Base-by-base conservation (phyloP, 495 filamentous ascomycete genomes). In the Penicillium robsamsonii region DNA sequence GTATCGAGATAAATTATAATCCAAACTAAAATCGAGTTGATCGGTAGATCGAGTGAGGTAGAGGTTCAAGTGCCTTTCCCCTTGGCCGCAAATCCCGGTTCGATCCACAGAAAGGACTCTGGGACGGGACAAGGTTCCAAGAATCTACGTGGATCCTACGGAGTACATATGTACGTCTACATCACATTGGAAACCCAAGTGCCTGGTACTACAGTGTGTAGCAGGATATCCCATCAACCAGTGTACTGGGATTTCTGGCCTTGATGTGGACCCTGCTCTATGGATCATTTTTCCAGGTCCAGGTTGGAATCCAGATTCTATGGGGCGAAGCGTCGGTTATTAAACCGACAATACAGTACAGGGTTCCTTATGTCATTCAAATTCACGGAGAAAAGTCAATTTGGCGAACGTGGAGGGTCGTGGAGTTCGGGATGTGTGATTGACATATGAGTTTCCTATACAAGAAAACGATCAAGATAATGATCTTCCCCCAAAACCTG, bases 161-260 rank as follows among this genome's bases (percentile, higher is more conserved):
- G 5, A n/a, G 24, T 9, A 45, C n/a, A n/a, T n/a, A n/a, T n/a
- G n/a, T n/a, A n/a, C n/a, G n/a, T n/a, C n/a, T n/a, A 25, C 9
- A 5, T 25, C 42, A 12, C 4, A 5, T n/a, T 10, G 13, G 37
- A 40, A 17, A 11, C 0, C 18, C 30, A 33, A 27, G 25, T 27
- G 25, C 11, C 10, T 7, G 15, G 42, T 27, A 27, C n/a, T 15
- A 46, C 44, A 17, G 8, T 24, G n/a, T 50, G 50, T 58, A 50
- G 55, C 31, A 33, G 31, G 24, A 37, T 27, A 27, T 40, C 33
- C 50, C 56, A 42, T 62, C 42, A 52, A 64, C 46, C 50, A 44
- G 24, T 47, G 18, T 30, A n/a, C 15, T 53, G 46, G 58, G 41
- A 61, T 17, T 38, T 31, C 18, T 38, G 13, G 10, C 15, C 18